Conservation (phyloP, 106 monocot genomes). For the Acorus gramineus region DNA sequence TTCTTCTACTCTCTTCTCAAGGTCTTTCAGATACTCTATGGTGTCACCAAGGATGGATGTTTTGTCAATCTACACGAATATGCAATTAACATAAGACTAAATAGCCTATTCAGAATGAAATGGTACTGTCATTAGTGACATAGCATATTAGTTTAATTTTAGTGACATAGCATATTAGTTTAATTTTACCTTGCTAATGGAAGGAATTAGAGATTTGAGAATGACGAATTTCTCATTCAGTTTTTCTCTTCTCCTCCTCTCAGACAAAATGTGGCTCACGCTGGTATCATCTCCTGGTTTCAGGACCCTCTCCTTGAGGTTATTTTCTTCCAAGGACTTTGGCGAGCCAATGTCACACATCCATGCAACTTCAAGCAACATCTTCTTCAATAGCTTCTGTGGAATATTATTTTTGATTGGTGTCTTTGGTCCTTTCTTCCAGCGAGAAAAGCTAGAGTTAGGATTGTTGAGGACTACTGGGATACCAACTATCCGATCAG, state of each 20-base stretch:
- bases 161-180: background rate
- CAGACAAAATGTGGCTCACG: slow-evolving; percentile 43
- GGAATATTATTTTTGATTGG: background rate
- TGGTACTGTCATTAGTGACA: no score
- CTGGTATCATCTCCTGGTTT: slow-evolving; percentile 29
- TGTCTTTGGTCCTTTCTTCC: slow-evolving; percentile 16
- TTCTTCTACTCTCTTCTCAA: slow-evolving; percentile 60
- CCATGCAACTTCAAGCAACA: slow-evolving; percentile 32
- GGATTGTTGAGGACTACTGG: slow-evolving; percentile 9
- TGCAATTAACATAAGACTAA: no score
- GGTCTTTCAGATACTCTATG: slow-evolving; percentile 67
- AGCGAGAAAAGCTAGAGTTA: slow-evolving; percentile 43
- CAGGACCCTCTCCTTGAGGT: slow-evolving; percentile 2
- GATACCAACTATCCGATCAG: slow-evolving; percentile 1
- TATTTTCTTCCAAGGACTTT: slow-evolving; percentile 14
- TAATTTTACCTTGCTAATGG: slow-evolving; percentile 58
- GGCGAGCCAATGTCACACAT: background rate
- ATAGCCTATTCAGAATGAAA: no score
- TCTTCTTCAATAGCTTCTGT: slow-evolving; percentile 65
- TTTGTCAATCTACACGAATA: slow-evolving; percentile 45
- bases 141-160: background rate
- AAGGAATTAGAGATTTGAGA: slow-evolving; percentile 62
- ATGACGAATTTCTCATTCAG: slow-evolving; percentile 73
- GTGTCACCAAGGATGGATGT: slow-evolving; percentile 61
- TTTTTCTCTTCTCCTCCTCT: slow-evolving; percentile 63